These are phyloP conservation scores for Coemansia sp. DNA, from an alignment of 192 early-diverging fungal species.

Conservation along the genomic window DNA sequence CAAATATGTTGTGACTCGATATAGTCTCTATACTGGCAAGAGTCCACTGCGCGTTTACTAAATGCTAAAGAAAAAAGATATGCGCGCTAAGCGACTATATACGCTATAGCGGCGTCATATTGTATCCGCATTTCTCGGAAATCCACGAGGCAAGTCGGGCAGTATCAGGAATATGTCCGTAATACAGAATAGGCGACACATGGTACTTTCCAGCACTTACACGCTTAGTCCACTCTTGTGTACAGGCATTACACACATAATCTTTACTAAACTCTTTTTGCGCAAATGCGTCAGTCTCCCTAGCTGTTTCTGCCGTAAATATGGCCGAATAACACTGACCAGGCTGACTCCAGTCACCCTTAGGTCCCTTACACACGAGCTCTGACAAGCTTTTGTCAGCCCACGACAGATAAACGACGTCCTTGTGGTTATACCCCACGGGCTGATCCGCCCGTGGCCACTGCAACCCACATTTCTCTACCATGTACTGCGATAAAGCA, in stretches of 20 bases:
- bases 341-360: constrained; percentile 12
- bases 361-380: constrained; percentile 40
- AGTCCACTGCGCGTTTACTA: not conserved
- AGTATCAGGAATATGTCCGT: constrained; percentile 53
- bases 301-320: constrained; percentile 39
- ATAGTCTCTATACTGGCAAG: not conserved
- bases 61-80: not conserved
- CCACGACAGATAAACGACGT: constrained; percentile 51
- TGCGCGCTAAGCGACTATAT: constrained; percentile 1
- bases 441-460: constrained; percentile 17
- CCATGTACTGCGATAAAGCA: constrained; percentile 34
- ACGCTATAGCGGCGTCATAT: constrained; percentile 28
- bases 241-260: constrained; percentile 38
- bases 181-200: constrained; percentile 49
- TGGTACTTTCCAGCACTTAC: constrained; percentile 28
- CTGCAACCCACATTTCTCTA: constrained; percentile 29
- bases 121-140: constrained; percentile 48
- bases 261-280: constrained; percentile 10
- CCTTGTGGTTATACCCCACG: constrained; percentile 47
- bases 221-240: constrained; percentile 36
- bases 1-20: not conserved
- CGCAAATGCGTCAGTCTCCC: constrained; percentile 17
- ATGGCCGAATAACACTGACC: constrained; percentile 37
- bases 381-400: constrained; percentile 26
- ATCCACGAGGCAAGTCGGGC: constrained; percentile 48